Base-by-base conservation (phyloP, 345 rosid genomes). In the Hibiscus tridactylites region DNA sequence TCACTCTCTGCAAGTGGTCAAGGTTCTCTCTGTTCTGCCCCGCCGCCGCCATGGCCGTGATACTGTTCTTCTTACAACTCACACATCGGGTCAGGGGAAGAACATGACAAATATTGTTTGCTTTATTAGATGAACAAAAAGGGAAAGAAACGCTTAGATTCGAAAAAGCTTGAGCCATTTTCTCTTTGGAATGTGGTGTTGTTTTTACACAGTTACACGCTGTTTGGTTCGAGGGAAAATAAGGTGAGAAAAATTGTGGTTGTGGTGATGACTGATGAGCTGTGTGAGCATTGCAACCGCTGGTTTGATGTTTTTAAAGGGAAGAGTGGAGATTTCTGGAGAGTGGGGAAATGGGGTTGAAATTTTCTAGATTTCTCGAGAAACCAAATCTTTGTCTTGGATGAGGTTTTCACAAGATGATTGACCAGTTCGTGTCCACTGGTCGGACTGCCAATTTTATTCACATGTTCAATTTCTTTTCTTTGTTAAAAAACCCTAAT, bases 1-100 rank as follows among this genome's bases (percentile, higher is more conserved):
- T 21, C 21, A 56, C 61, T 73, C 86, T 81, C 73, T 81, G 85
- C 71, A 83, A 61, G 74, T 73, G 84, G 68, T 86, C 90, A 21
- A 84, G 84, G 71, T 73, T 82, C 26, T 83, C 85, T 74, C 84
- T 76, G 70, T 61, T 52, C 9, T 80, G 78, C 4, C 71, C 68
- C 19, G 83, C 71, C 72, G 57, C 57, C 61, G 61, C 61, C 61
- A 70, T 35, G 8, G 82, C 86, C 78, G 61, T 77, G 66, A 78
- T 74, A 58, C 74, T 47, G 65, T 56, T 56, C 0, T 17, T 72
- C 58, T 73, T 65, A 65, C 54, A 65, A 15, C 54, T 39, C 24
- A 61, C 9, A 4, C 46, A 7, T 61, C 15, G 28, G 6, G 28
- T 58, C 7, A 4, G 29, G 61, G 61, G 61, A 56, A 9, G 13